Evolutionary conservation across 1,139 yeast species (phyloP), one percentile per base, ranked within the genome.

Genomic region (Lodderomyces theae): DNA sequence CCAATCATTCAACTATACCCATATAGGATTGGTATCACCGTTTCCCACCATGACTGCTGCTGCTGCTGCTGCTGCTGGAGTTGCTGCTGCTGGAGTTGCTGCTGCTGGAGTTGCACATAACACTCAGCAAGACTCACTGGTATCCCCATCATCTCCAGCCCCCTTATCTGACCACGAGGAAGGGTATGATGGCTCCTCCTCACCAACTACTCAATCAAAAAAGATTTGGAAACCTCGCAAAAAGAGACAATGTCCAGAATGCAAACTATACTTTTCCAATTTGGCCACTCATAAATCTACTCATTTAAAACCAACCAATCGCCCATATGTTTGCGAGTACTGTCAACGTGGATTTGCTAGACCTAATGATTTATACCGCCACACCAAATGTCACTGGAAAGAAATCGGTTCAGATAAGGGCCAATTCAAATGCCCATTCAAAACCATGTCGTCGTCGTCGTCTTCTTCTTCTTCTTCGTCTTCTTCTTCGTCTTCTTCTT

Each of bases 311-410:
- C 86, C 86, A 21, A 77, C 82, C 33, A 72, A 81, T 26, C 73
- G 95, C 44, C 95, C 95, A 0, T 90, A 83, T 57, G 70, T 80
- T 38, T 89, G 97, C 61, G 70, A 77, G 39, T 77, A 80, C 34
- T 89, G 97, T 60, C 73, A 76, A 37, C 76, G 96, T 43, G 95
- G 95, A 2, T 89, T 89, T 65, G 88, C 95, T 12, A 72, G 97
- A 47, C 85, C 92, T 33, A 89, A 89, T 58, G 97, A 89, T 61
- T 66, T 89, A 48, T 77, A 82, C 51, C 72, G 97, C 49, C 97
- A 89, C 59, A 79, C 81, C 50, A 87, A 86, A 61, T 77, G 92
- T 45, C 97, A 89, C 61, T 77, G 88, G 77, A 81, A 82, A 52
- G 86, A 80, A 49, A 69, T 74, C 30, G 82, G 82, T 12, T 57